These are phyloP conservation scores for Salix caprea DNA, from an alignment of 345 rosid genomes.

Conservation along the genomic window DNA sequence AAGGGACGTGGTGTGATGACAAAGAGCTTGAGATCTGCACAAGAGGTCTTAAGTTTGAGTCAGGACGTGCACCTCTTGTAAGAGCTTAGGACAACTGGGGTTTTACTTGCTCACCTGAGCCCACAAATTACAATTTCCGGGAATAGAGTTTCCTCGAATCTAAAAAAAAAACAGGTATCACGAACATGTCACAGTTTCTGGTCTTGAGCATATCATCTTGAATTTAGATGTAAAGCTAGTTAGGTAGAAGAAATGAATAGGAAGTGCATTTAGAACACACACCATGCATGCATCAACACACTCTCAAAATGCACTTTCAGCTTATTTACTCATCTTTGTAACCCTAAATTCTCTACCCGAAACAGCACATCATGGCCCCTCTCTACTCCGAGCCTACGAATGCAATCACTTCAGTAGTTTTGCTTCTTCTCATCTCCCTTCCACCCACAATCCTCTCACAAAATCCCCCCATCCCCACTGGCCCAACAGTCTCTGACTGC, in stretches of 20 bases:
- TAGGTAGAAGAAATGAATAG: conserved; percentile 3
- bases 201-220: background rate
- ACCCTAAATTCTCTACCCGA: conserved; percentile 6
- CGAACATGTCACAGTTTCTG: no score
- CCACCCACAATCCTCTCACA: conserved; percentile 35
- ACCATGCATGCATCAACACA: conserved; percentile 39
- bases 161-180: no score
- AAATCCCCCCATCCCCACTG: conserved; percentile 26
- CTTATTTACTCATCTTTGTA: conserved; percentile 16
- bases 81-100: accelerated
- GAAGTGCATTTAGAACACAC: conserved; percentile 32
- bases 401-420: conserved; percentile 20
- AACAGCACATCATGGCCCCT: conserved; percentile 24
- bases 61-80: no score
- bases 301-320: conserved; percentile 36
- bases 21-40: no score
- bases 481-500: conserved; percentile 41
- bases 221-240: background rate
- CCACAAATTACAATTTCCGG: accelerated
- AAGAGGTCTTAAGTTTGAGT: no score
- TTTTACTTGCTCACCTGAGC: no score
- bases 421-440: conserved; percentile 27
- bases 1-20: no score
- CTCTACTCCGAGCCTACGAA: conserved; percentile 2
- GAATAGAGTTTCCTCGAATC: accelerated